phyloP scores from a whole-genome alignment of 352 stramenopile species.

The Aphanomyces stellatus region DNA sequence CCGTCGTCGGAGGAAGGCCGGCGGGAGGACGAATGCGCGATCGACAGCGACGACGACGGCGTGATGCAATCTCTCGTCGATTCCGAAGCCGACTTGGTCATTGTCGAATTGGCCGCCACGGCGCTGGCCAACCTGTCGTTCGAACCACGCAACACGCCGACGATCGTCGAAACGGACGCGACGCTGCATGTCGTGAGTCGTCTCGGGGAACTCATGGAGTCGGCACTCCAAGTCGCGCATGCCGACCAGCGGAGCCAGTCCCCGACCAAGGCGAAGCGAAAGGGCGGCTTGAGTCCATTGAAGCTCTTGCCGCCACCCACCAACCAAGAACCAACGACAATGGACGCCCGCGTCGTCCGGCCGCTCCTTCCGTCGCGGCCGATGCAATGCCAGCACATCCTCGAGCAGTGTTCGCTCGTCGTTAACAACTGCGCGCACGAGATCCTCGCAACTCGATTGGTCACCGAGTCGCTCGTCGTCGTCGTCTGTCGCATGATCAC shows the following conservation, averaged over 20 bases:
- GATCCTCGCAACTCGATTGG: conserved; percentile 13
- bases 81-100: conserved; percentile 35
- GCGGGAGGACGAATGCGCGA: neutral
- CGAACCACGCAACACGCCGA: conserved; percentile 30
- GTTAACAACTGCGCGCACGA: conserved; percentile 50
- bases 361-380: neutral
- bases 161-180: conserved; percentile 31
- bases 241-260: neutral
- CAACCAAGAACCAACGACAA: conserved; percentile 25
- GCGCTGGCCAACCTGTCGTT: conserved; percentile 67
- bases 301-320: conserved; percentile 3
- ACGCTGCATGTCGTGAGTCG: neutral
- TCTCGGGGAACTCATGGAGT: conserved; percentile 17
- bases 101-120: conserved; percentile 52
- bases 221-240: neutral
- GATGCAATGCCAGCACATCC: conserved; percentile 25
- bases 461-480: conserved; percentile 31
- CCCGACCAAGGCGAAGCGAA: conserved; percentile 13
- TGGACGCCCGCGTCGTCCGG: conserved; percentile 44
- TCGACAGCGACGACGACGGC: neutral
- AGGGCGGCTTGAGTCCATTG: conserved; percentile 9
- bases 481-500: conserved; percentile 43
- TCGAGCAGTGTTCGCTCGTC: conserved; percentile 59
- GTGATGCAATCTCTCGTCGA: conserved; percentile 5
- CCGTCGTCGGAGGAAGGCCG: conserved; percentile 21